Percentiles rank a stretch among this genome's conserved stretches.
These are phyloP conservation scores for Triticum urartu DNA, from an alignment of 176 grass and related monocot genomes.

Conservation along the genomic window DNA sequence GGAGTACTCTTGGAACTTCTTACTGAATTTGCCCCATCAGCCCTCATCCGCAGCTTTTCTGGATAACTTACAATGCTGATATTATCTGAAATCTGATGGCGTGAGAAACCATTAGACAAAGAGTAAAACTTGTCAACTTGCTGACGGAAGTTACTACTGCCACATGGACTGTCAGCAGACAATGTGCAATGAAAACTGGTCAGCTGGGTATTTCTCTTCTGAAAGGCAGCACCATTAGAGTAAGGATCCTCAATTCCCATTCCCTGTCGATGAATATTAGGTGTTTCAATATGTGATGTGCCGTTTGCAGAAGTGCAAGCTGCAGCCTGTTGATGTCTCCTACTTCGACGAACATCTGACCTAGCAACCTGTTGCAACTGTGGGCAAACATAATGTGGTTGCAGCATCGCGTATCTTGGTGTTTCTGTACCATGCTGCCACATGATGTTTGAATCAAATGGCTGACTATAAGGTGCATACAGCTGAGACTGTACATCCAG, in stretches of 20 bases:
- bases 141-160: slow-evolving; percentile 16
- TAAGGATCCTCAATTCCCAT: slow-evolving; percentile 22
- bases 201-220: slow-evolving; percentile 23
- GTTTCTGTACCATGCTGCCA: slow-evolving; percentile 28
- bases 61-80: slow-evolving; percentile 9
- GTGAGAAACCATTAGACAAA: neutral
- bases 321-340: slow-evolving; percentile 30
- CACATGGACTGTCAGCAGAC: slow-evolving; percentile 38
- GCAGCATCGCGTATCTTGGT: slow-evolving; percentile 29
- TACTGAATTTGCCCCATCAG: slow-evolving; percentile 28
- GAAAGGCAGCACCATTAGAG: slow-evolving; percentile 21
- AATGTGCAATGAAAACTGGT: slow-evolving; percentile 27
- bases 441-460: slow-evolving; percentile 38
- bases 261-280: slow-evolving; percentile 15
- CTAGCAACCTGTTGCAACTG: slow-evolving; percentile 38
- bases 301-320: neutral
- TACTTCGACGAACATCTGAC: slow-evolving; percentile 31
- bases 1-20: slow-evolving; percentile 20
- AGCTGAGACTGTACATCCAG: slow-evolving; percentile 22
- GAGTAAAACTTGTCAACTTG: slow-evolving; percentile 26
- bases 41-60: slow-evolving; percentile 32
- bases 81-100: slow-evolving; percentile 23
- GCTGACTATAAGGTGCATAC: slow-evolving; percentile 30
- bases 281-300: slow-evolving; percentile 26
- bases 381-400: slow-evolving; percentile 34